Evolutionary conservation across 2,329 filamentous ascomycete species (phyloP).

Genomic region (Chrysoporthe austroafricana): DNA sequence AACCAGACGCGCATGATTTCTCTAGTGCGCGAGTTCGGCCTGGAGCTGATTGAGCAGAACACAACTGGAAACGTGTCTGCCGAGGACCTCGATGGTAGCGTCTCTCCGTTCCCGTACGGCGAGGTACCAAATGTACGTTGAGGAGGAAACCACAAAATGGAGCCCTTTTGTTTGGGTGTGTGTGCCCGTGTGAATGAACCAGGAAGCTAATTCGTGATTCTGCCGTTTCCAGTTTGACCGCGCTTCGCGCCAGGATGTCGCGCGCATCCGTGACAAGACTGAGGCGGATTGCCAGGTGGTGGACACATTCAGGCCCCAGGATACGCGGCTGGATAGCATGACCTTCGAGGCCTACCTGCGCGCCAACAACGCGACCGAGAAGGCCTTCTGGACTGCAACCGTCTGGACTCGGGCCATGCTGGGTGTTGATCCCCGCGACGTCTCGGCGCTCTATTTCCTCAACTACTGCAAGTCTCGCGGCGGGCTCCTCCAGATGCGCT

Average conservation of each 20-base stretch:
- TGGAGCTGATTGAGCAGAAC: conserved; percentile 53
- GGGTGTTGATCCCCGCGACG: conserved; percentile 52
- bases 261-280: too few relatives aligned
- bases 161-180: too few relatives aligned
- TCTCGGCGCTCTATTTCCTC: conserved; percentile 58
- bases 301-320: too few relatives aligned
- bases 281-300: too few relatives aligned
- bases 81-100: conserved; percentile 42
- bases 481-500: conserved; percentile 56
- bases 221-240: too few relatives aligned
- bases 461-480: conserved; percentile 58
- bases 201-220: too few relatives aligned
- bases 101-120: conserved; percentile 8
- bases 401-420: conserved; percentile 56
- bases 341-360: too few relatives aligned
- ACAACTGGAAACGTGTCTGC: conserved; percentile 48
- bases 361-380: too few relatives aligned
- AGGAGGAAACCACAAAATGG: too few relatives aligned
- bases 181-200: too few relatives aligned
- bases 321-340: too few relatives aligned
- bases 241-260: too few relatives aligned
- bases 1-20: conserved; percentile 52
- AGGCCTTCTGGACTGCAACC: conserved; percentile 35
- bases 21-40: conserved; percentile 44
- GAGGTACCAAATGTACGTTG: conserved; percentile 11